Base-by-base conservation (phyloP, 1,284 basidiomycete species). In the Cystobasidium sp. region DNA sequence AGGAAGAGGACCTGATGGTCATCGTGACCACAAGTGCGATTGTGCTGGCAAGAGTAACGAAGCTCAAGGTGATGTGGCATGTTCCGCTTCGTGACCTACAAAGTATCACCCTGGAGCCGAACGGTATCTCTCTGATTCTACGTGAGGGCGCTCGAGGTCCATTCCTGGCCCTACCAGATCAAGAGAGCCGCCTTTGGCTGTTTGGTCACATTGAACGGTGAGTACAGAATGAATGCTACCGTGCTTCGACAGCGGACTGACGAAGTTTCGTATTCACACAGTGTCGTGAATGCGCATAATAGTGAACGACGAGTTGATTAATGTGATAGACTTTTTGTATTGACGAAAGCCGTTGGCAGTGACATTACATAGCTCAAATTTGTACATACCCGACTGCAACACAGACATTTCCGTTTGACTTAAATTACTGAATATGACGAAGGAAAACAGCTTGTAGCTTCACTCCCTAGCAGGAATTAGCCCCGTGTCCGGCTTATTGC, bases 31-130 rank as follows among this genome's bases (percentile, higher is more conserved):
- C 89, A 52, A 87, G 88, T 4, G 86, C 89, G 49, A 87, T 97
- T 52, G 82, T 99, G 44, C 91, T 90, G 22, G 92, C 99, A 81
- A 91, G 90, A 85, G 91, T 93, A 20, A 90, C 89, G 81, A 91
- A 88, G 80, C 87, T 99, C 65, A 88, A 89, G 55, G 87, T 96
- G 6, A 89, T 92, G 55, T 99, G 96, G 96, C 94, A 98, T 78
- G 86, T 98, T 20, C 89, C 93, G 0, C 90, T 99, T 79, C 88
- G 88, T 20, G 90, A 93, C 78, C 88, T 99, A 3, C 90, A 91
- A 81, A 92, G 91, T 41, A 89, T 99, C 59, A 92, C 90, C 1
- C 88, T 93, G 46, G 94, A 97, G 81, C 89, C 93, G 79, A 91
- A 88, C 9, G 94, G 94, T 0, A 92, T 98, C 79, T 89, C 89